phyloP scores from a whole-genome alignment of 1,284 basidiomycete genomes.

The Leccinum insolens region DNA sequence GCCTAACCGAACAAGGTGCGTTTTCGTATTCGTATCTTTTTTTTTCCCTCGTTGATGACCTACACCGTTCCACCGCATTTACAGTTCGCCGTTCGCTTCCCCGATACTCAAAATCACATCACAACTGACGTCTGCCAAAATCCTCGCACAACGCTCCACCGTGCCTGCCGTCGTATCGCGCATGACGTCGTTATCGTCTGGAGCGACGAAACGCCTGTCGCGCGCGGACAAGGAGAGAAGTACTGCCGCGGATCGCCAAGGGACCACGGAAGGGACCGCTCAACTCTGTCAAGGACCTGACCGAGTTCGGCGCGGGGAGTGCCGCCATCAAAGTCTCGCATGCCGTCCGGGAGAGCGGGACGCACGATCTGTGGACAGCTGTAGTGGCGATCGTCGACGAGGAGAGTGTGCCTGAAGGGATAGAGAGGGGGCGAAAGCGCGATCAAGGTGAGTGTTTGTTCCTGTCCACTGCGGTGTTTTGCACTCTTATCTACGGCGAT shows the following conservation, averaged over 20 bases:
- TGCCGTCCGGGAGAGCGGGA: constrained; percentile 51
- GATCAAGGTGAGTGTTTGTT: constrained; percentile 48
- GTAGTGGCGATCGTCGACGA: constrained; percentile 30
- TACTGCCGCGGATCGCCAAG: constrained; percentile 72
- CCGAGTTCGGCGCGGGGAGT: constrained; percentile 50
- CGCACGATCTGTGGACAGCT: constrained; percentile 72
- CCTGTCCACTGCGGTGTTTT: neutral
- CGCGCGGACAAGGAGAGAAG: constrained; percentile 69
- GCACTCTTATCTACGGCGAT: neutral
- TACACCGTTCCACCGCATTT: neutral
- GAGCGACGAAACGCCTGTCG: constrained; percentile 38
- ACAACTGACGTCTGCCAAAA: constrained; percentile 77
- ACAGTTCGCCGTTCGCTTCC: constrained; percentile 62
- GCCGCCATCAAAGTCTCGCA: too few relatives aligned
- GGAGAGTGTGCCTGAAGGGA: constrained; percentile 41
- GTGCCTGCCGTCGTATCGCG: constrained; percentile 79
- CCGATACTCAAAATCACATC: constrained; percentile 48
- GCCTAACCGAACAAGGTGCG: constrained; percentile 55
- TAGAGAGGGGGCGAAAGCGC: constrained; percentile 47
- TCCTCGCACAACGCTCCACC: constrained; percentile 83
- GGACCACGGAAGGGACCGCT: constrained; percentile 69
- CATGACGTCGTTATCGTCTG: constrained; percentile 24
- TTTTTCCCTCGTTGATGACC: neutral
- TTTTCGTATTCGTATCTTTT: constrained; percentile 4
- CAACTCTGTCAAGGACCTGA: constrained; percentile 65